Base-by-base conservation (phyloP, 768 basidiomycete species). In the Leccinellum rugosiceps region DNA sequence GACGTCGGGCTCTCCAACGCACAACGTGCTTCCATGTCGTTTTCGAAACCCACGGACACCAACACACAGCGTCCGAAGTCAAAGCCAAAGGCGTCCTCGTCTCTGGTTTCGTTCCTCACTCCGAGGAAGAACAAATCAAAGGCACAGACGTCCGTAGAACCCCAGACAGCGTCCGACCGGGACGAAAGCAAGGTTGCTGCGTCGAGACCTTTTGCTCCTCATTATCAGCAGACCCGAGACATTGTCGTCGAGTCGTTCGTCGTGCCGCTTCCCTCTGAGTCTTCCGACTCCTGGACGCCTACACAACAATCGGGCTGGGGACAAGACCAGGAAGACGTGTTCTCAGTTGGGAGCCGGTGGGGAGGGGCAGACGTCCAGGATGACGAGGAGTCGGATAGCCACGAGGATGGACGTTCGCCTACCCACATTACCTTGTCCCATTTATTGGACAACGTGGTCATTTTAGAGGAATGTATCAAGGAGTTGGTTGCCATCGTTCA, bases 391-490 rank as follows among this genome's bases (percentile, higher is more conserved):
- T 41, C 14, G 35, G 56, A 51, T 47, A 38, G 44, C 55, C 14
- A 60, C 62, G 26, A 66, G 15, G 68, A 74, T 9, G 73, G 71
- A 73, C 51, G 63, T 50, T 75, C 70, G 31, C 55, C 68, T 14
- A 69, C 73, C 15, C 78, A 71, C 19, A 80, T 95, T 26, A 92
- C 90, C 8, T 77, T 98, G 52, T 94, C 92, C 46, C 86, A 83
- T 60, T 70, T 98, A 55, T 75, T 98, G 70, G 96, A 98, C 69
- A 98, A 98, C 67, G 88, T 95, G 30, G 94, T 98, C 30, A 86
- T 98, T 41, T 69, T 98, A 60, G 96, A 98, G 73, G 96, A 98
- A 72, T 89, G 87, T 59, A 88, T 98, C 67, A 98, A 98, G 75
- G 96, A 98, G 72, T 76, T 94, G 32, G 85, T 85, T 14, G 90